phyloP scores from a whole-genome alignment of 352 stramenopile species.

The Phytophthora citrophthora region DNA sequence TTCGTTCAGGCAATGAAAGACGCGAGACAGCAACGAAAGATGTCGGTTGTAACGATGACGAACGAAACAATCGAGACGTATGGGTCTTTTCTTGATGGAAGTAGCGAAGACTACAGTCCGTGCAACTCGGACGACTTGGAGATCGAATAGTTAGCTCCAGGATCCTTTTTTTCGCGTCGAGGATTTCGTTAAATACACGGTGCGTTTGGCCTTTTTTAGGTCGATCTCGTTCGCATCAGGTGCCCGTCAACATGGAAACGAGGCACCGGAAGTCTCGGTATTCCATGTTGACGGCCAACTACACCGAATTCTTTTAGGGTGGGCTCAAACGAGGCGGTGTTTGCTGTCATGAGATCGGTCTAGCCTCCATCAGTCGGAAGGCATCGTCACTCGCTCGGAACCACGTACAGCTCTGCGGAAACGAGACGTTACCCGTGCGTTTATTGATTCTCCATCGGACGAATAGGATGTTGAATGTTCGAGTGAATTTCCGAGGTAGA shows the following conservation, averaged over 20 bases:
- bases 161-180: background rate
- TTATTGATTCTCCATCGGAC: constrained; percentile 25
- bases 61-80: background rate
- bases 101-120: constrained; percentile 3
- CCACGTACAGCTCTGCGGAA: constrained; percentile 24
- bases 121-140: background rate
- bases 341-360: constrained; percentile 12
- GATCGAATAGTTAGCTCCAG: background rate
- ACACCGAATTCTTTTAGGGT: too few species aligned
- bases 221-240: background rate
- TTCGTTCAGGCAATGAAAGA: constrained; percentile 35
- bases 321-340: background rate
- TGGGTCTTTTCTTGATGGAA: background rate
- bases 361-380: constrained; percentile 11
- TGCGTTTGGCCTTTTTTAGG: background rate
- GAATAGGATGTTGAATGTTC: constrained; percentile 33
- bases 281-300: background rate
- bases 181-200: background rate
- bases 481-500: constrained; percentile 17
- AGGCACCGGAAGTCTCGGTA: too few species aligned
- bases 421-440: constrained; percentile 7
- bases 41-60: background rate
- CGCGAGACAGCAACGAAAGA: constrained; percentile 7
- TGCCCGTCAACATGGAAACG: background rate
- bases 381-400: constrained; percentile 17